These are phyloP conservation scores for Apiotrichum mycotoxinovorans DNA, from an alignment of 1,284 basidiomycete species.

Conservation along the genomic window DNA sequence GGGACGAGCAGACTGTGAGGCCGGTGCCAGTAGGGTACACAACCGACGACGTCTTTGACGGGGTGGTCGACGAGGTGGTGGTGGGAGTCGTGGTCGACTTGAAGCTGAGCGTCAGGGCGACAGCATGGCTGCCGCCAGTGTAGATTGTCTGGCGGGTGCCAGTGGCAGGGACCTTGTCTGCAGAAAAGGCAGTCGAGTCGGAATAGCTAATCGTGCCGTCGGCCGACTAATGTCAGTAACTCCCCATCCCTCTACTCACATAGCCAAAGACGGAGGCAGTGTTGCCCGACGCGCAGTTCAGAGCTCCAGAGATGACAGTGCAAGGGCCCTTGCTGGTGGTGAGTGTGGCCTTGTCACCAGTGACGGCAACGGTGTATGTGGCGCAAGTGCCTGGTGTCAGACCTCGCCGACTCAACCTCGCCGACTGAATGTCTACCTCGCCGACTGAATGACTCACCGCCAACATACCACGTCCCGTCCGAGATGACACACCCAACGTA, in stretches of 20 bases:
- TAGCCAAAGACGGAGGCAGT: background rate
- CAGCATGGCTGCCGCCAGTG: background rate
- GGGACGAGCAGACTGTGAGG: background rate
- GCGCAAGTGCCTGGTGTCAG: background rate
- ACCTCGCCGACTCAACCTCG: background rate
- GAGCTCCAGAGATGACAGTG: background rate
- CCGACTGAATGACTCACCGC: background rate
- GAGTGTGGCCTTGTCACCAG: background rate
- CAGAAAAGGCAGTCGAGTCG: background rate
- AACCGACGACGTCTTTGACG: background rate
- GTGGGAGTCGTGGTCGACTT: background rate
- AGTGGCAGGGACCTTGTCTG: background rate
- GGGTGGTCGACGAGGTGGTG: background rate
- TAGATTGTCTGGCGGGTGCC: background rate
- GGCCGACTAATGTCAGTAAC: too few relatives aligned
- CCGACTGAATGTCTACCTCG: too few relatives aligned
- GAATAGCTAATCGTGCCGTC: background rate
- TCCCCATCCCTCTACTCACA: too few relatives aligned
- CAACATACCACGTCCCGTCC: slow-evolving; percentile 1
- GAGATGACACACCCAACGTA: background rate
- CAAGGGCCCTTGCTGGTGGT: slow-evolving; percentile 2
- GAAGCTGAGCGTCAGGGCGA: background rate
- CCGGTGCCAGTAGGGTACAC: background rate
- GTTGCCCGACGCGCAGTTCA: slow-evolving; percentile 1
- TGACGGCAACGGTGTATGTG: background rate